A percentile compares a stretch with the other conserved stretches of the same genome.
phyloP scores from a whole-genome alignment of 2,329 filamentous ascomycete species.

The Gremmenia infestans region DNA sequence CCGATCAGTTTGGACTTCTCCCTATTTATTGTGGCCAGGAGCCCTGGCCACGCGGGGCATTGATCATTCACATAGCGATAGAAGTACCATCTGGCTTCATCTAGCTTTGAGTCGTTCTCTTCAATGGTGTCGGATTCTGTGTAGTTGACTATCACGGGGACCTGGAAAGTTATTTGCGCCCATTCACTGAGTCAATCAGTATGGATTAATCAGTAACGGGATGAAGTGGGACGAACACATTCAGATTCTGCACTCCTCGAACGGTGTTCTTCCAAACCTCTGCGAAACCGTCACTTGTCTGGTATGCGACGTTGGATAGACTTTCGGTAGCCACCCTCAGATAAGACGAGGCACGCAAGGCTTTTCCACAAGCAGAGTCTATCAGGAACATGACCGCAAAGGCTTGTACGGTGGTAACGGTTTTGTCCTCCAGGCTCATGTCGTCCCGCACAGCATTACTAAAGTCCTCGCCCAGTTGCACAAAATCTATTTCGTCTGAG shows the following conservation, averaged over 20 bases:
- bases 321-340: slow-evolving; percentile 24
- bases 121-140: slow-evolving; percentile 8
- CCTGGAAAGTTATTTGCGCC: slow-evolving; percentile 31
- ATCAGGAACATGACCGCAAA: slow-evolving; percentile 32
- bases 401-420: slow-evolving; percentile 28
- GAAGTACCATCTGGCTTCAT: slow-evolving; percentile 23
- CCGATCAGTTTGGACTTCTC: slow-evolving; percentile 28
- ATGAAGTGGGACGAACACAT: slow-evolving; percentile 26
- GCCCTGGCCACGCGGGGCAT: slow-evolving; percentile 18
- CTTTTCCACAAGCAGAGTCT: slow-evolving; percentile 24
- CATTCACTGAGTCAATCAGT: slow-evolving; percentile 31
- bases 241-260: slow-evolving; percentile 31
- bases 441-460: slow-evolving; percentile 20
- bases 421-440: slow-evolving; percentile 22
- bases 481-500: slow-evolving; percentile 23
- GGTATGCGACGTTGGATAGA: slow-evolving; percentile 14
- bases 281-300: slow-evolving; percentile 17
- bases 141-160: slow-evolving; percentile 12
- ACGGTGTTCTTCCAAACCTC: slow-evolving; percentile 29
- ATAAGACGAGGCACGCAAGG: slow-evolving; percentile 27
- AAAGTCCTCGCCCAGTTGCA: slow-evolving; percentile 25
- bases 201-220: background rate
- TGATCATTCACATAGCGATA: slow-evolving; percentile 22
- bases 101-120: slow-evolving; percentile 15
- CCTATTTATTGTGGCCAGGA: slow-evolving; percentile 28